Conservation (phyloP, 75 land plant genomes). For the Sequoia sempervirens region DNA sequence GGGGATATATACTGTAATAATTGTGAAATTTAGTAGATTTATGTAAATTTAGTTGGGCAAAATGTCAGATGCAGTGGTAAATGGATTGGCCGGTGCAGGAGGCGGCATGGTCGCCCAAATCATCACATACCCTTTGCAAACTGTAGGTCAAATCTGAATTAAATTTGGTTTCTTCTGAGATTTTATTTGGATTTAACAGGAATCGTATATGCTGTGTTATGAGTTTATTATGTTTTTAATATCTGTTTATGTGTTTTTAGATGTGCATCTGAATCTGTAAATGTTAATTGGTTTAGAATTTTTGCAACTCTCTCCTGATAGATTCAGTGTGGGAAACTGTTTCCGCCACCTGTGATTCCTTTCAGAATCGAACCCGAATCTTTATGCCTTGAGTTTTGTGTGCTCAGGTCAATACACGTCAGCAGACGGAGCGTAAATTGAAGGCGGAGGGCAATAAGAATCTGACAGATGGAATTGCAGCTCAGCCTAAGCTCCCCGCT, state of each 20-base stretch:
- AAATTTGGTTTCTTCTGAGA: no score
- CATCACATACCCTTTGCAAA: conserved; percentile 78
- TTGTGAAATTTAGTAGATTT: neutral
- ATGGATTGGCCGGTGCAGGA: conserved; percentile 84
- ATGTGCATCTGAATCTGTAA: no score
- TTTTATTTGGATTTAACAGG: neutral
- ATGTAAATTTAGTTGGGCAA: neutral
- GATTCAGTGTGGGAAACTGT: no score
- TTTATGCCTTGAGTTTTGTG: neutral
- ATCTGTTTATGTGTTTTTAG: no score
- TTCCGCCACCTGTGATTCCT: no score
- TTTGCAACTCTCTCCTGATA: no score
- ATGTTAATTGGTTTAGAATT: no score
- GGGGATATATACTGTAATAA: no score
- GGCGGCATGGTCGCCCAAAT: conserved; percentile 80
- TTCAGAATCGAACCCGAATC: neutral
- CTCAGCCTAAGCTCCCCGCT: neutral
- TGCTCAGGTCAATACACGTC: conserved; percentile 70
- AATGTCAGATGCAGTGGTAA: conserved; percentile 76
- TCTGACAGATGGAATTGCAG: neutral
- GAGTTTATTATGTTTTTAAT: no score
- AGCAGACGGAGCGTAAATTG: conserved; percentile 80
- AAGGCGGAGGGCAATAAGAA: conserved; percentile 13
- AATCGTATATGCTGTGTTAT: no score
- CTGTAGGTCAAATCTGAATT: conserved; percentile 41